Percentiles rank a stretch among this genome's conserved stretches.
Conservation (phyloP, 805 yeast species). For the Ascoidea asiatica region DNA sequence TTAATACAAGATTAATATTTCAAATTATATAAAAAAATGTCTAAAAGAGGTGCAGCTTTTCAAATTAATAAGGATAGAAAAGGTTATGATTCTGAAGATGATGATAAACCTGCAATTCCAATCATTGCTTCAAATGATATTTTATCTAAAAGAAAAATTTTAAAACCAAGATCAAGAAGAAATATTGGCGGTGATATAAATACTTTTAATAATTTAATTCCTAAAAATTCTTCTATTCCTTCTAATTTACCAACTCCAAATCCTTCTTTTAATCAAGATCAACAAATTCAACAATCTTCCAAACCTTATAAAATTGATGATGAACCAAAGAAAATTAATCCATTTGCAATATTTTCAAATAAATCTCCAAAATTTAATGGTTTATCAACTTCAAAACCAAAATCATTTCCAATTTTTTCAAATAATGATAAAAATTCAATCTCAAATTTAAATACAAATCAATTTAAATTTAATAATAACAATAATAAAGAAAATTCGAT, state of each 20-base stretch:
- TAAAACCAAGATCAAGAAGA: conserved; percentile 4
- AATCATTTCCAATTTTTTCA: background rate
- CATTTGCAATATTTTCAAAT: conserved; percentile 2
- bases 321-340: conserved; percentile 1
- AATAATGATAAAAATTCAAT: too few species aligned
- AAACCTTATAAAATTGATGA: background rate
- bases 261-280: background rate
- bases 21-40: conserved; percentile 1
- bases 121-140: conserved; percentile 5
- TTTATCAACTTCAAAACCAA: background rate
- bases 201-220: conserved; percentile 4
- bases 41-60: conserved; percentile 1
- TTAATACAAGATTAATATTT: too few species aligned
- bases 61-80: conserved; percentile 1
- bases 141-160: conserved; percentile 7
- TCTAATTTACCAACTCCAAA: conserved; percentile 7
- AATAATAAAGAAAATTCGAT: too few species aligned
- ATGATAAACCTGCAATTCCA: background rate
- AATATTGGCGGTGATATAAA: background rate
- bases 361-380: background rate
- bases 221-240: conserved; percentile 5
- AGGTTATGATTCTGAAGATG: conserved; percentile 5
- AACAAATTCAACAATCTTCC: background rate
- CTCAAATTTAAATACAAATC: background rate
- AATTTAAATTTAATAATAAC: too few species aligned